Conservation (phyloP, 2,329 filamentous ascomycete species). For the Paecilomyces formosus region DNA sequence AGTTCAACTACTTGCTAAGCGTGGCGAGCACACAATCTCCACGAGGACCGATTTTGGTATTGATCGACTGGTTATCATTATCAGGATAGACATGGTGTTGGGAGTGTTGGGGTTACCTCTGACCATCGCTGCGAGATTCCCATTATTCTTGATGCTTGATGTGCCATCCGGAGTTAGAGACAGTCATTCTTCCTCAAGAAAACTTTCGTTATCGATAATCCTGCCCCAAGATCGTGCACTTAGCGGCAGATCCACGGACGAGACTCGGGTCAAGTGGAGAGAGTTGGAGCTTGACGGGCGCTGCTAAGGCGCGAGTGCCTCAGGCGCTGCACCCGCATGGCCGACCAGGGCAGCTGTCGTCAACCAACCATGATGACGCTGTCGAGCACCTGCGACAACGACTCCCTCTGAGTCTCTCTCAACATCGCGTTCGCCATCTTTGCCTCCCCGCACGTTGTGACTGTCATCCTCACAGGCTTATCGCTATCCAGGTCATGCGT, state of each 20-base stretch:
- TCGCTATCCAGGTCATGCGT: constrained; percentile 1
- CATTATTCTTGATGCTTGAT: neutral
- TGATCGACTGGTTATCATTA: too few relatives aligned
- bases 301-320: neutral
- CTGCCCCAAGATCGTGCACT: neutral
- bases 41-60: too few relatives aligned
- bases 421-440: neutral
- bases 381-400: neutral
- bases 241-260: neutral
- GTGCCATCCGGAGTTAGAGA: neutral
- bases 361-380: neutral
- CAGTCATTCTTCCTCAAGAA: neutral
- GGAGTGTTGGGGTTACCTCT: neutral
- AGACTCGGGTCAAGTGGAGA: neutral
- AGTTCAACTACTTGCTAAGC: too few relatives aligned
- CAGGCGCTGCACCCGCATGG: neutral
- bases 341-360: neutral
- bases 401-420: neutral
- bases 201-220: neutral
- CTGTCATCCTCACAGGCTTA: neutral
- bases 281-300: neutral
- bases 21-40: too few relatives aligned
- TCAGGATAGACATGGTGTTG: too few relatives aligned
- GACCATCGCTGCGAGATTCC: neutral
- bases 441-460: neutral